Percentiles rank a stretch among this genome's conserved stretches.
Evolutionary conservation across 305 asterid genomes (phyloP).

Genomic region (Rubia occidens): DNA sequence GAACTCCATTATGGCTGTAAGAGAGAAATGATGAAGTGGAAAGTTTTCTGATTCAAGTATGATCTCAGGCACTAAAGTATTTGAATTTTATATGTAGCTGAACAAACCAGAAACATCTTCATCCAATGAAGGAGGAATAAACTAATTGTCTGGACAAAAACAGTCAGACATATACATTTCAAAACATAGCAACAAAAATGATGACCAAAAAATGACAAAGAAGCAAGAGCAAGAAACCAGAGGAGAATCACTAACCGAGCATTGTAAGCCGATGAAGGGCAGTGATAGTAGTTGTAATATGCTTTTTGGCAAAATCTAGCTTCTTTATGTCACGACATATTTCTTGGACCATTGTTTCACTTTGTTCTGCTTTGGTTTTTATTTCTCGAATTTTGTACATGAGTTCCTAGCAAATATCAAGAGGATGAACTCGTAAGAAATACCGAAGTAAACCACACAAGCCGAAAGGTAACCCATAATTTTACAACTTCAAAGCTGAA

Average conservation of each 20-base stretch:
- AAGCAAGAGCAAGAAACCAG: neutral
- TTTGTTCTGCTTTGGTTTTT: constrained; percentile 95
- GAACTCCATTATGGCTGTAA: neutral
- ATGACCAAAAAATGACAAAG: neutral
- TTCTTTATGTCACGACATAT: constrained; percentile 98
- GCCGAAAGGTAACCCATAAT: neutral
- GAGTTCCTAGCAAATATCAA: constrained; percentile 66
- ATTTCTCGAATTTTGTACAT: constrained; percentile 90
- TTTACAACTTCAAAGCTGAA: neutral
- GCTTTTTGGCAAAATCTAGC: constrained; percentile 97
- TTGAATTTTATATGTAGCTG: neutral
- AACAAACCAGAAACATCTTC: neutral
- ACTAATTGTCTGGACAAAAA: neutral
- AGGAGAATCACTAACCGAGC: constrained; percentile 58
- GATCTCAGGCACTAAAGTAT: neutral
- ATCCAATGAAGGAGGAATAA: constrained; percentile 2
- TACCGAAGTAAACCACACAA: neutral
- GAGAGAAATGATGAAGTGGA: neutral
- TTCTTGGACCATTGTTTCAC: constrained; percentile 99
- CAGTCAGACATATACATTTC: neutral
- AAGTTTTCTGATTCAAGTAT: neutral
- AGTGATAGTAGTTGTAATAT: constrained; percentile 90
- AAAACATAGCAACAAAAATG: neutral
- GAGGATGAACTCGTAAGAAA: constrained; percentile 16
- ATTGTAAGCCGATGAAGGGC: constrained; percentile 99